Evolutionary conservation across 2,329 filamentous ascomycete genomes (phyloP).

Genomic region (Apiospora marii): DNA sequence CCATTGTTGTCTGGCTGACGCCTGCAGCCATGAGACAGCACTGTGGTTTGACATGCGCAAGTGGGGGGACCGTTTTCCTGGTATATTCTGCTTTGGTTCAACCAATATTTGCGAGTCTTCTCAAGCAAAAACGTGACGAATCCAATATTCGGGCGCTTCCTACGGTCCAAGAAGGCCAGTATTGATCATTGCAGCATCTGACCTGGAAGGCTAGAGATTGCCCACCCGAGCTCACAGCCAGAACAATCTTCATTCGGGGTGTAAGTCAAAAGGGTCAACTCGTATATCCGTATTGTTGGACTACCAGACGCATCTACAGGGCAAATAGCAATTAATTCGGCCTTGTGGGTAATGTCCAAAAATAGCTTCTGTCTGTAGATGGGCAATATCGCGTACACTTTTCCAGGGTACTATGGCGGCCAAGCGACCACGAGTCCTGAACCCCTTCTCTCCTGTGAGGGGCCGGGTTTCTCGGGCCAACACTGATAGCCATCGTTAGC

Average conservation of each 20-base stretch:
- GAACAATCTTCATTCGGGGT: neutral
- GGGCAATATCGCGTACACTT: neutral
- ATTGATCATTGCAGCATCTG: neutral
- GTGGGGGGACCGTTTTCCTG: too few relatives aligned
- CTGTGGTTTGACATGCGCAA: neutral
- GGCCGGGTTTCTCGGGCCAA: neutral
- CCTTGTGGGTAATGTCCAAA: neutral
- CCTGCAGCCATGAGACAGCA: neutral
- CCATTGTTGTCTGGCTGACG: neutral
- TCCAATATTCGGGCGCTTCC: neutral
- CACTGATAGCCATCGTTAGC: neutral
- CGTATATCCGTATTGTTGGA: neutral
- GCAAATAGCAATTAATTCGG: neutral
- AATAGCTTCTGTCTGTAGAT: neutral
- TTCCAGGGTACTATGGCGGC: neutral
- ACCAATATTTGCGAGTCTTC: neutral
- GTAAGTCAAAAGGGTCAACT: neutral
- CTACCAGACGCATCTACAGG: neutral
- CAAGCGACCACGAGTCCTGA: neutral
- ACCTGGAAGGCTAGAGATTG: neutral
- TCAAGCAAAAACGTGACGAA: neutral
- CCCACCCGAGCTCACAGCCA: neutral
- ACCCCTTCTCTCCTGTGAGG: neutral
- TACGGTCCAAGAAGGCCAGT: neutral
- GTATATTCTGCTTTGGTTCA: neutral